Evolutionary conservation across 2,329 filamentous ascomycete genomes (phyloP), one percentile per base, ranked within the genome.

Genomic region (Talaromyces rugulosus): DNA sequence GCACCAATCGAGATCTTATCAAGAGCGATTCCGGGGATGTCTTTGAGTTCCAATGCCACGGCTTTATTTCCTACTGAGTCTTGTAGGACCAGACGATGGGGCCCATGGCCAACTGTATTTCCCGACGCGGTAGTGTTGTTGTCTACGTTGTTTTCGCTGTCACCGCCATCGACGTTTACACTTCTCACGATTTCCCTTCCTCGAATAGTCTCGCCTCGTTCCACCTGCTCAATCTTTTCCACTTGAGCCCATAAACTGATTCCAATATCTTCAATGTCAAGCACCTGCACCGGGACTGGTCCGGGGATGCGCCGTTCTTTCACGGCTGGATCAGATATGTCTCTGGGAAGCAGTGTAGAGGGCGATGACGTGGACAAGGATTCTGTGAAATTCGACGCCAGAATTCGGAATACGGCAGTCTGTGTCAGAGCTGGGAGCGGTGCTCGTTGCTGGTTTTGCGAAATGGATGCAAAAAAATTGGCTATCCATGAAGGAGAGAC

Each of bases 241-340:
- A 96, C 84, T 74, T 97, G 92, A 66, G 91, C 89, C 91, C 93
- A 96, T 58, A 89, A 84, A 68, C 89, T 92, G 58, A 85, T 83
- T 2, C 88, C 84, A 23, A 98, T 83, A 71, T 98, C 93, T 71
- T 96, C 89, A 7, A 98, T 82, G 68, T 96, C 92, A 1, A 96
- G 78, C 0, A 98, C 85, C 74, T 98, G 95, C 1, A 95, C 88
- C 3, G 89, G 81, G 0, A 94, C 81, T 34, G 91, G 85, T 1
- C 81, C 82, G 0, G 78, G 64, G 0, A 98, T 78, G 0, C 76
- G 78, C 4, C 79, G 75, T 62, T 91, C 85, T 65, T 83, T 81
- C 9, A 83, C 74, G 3, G 78, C 76, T 0, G 83, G 79, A 66
- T 85, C 79, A 55, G 80, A 76, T n/a, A 87, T 76, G 65, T 84